Percentiles rank a stretch among this genome's conserved stretches.
These are phyloP conservation scores for Fusarium aywerte DNA, from an alignment of 2,329 filamentous ascomycete genomes.

Conservation along the genomic window DNA sequence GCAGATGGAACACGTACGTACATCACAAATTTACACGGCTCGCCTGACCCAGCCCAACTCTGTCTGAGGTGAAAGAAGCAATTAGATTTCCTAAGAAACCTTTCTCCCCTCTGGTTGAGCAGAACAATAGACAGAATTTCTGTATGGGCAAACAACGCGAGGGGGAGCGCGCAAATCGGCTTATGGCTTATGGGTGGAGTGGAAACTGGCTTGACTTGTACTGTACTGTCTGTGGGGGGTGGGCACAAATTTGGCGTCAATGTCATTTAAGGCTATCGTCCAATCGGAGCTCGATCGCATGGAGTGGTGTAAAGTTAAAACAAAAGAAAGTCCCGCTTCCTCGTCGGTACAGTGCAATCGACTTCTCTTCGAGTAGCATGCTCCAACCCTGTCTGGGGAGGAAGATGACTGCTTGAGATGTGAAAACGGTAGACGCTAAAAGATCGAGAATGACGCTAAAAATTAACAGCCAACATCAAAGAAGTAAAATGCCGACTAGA, in stretches of 20 bases:
- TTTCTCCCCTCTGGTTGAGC: background rate
- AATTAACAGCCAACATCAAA: conserved; percentile 25
- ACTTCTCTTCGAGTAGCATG: background rate
- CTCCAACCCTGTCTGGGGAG: conserved; percentile 18
- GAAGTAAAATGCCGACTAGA: conserved; percentile 31
- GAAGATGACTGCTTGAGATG: conserved; percentile 15
- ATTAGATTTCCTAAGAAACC: background rate
- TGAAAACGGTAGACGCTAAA: conserved; percentile 28
- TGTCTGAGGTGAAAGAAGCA: background rate
- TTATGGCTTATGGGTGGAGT: conserved; percentile 31
- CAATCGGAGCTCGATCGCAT: conserved; percentile 51
- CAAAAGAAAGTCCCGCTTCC: conserved; percentile 31
- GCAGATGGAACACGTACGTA: background rate
- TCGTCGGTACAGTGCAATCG: conserved; percentile 5
- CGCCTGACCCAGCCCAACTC: background rate
- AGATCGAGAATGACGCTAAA: conserved; percentile 33
- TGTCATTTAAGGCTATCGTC: conserved; percentile 47
- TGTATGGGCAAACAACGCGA: background rate
- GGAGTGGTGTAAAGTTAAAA: conserved; percentile 43
- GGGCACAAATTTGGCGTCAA: conserved; percentile 38
- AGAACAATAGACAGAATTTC: background rate
- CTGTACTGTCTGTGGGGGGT: conserved; percentile 24
- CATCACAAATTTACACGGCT: background rate
- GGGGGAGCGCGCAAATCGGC: conserved; percentile 3
- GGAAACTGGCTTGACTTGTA: conserved; percentile 6